phyloP scores from a whole-genome alignment of 768 basidiomycete genomes.

The Hysterangium stoloniferum region DNA sequence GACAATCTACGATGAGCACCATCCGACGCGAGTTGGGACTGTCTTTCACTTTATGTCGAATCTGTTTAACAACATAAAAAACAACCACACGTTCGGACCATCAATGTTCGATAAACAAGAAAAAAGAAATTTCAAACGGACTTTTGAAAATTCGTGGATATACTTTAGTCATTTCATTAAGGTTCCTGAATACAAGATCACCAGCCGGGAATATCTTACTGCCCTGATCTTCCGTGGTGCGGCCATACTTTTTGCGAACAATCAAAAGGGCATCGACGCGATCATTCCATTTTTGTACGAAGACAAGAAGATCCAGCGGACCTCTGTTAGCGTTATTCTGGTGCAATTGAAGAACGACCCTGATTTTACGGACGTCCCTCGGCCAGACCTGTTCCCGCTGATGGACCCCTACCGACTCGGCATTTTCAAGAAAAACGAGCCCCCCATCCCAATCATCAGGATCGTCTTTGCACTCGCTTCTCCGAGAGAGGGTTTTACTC shows the following conservation, averaged over 20 bases:
- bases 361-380: constrained; percentile 11
- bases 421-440: constrained; percentile 13
- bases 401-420: constrained; percentile 21
- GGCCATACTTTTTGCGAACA: constrained; percentile 21
- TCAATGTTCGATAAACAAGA: too few species aligned
- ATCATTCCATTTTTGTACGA: constrained; percentile 20
- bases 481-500: too few species aligned
- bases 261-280: constrained; percentile 20
- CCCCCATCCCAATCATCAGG: constrained; percentile 15
- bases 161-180: constrained; percentile 29
- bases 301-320: neutral
- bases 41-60: too few species aligned
- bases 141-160: constrained; percentile 17
- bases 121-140: constrained; percentile 14
- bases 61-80: too few species aligned
- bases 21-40: too few species aligned
- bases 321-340: constrained; percentile 20
- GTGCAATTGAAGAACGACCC: constrained; percentile 21
- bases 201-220: too few species aligned
- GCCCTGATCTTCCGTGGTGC: constrained; percentile 24
- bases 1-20: constrained; percentile 8
- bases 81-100: too few species aligned
- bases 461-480: constrained; percentile 22
- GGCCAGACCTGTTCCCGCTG: constrained; percentile 15
- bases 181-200: constrained; percentile 14